phyloP scores from a whole-genome alignment of 2,329 filamentous ascomycete genomes.

The Trichoderma sp. region DNA sequence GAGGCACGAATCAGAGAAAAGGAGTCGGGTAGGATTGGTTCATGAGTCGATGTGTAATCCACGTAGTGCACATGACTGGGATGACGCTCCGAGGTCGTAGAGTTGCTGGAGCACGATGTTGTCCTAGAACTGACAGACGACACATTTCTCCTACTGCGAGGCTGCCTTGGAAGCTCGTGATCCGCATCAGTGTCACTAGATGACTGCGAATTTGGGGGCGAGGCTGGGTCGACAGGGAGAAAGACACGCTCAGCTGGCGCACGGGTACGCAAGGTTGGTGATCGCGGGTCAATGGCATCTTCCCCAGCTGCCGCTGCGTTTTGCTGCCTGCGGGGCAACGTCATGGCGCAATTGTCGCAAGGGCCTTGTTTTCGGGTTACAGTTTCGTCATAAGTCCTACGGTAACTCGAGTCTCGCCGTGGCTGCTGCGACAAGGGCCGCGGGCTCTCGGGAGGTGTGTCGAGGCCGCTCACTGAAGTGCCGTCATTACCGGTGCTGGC shows the following conservation, averaged over 20 bases:
- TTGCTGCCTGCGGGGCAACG: slow-evolving; percentile 49
- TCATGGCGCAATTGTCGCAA: slow-evolving; percentile 68
- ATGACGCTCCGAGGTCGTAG: slow-evolving; percentile 45
- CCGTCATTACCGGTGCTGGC: slow-evolving; percentile 27
- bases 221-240: slow-evolving; percentile 45
- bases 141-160: slow-evolving; percentile 42
- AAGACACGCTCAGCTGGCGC: slow-evolving; percentile 60
- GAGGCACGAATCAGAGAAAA: slow-evolving; percentile 67
- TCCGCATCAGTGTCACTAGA: slow-evolving; percentile 54
- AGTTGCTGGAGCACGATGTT: slow-evolving; percentile 54
- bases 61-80: slow-evolving; percentile 62
- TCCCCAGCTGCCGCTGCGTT: slow-evolving; percentile 28
- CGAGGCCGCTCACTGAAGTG: slow-evolving; percentile 39
- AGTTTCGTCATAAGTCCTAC: slow-evolving; percentile 63
- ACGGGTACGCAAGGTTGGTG: slow-evolving; percentile 59
- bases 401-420: slow-evolving; percentile 58
- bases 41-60: slow-evolving; percentile 67
- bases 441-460: slow-evolving; percentile 59
- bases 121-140: slow-evolving; percentile 44
- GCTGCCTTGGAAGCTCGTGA: slow-evolving; percentile 41
- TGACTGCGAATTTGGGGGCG: slow-evolving; percentile 52
- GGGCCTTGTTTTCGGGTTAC: slow-evolving; percentile 62
- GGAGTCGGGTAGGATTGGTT: slow-evolving; percentile 58
- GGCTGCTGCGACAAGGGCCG: slow-evolving; percentile 41
- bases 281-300: slow-evolving; percentile 41